A percentile compares a stretch with the other conserved stretches of the same genome.
These are phyloP conservation scores for Salix dunnii DNA, from an alignment of 345 rosid genomes.

Conservation along the genomic window DNA sequence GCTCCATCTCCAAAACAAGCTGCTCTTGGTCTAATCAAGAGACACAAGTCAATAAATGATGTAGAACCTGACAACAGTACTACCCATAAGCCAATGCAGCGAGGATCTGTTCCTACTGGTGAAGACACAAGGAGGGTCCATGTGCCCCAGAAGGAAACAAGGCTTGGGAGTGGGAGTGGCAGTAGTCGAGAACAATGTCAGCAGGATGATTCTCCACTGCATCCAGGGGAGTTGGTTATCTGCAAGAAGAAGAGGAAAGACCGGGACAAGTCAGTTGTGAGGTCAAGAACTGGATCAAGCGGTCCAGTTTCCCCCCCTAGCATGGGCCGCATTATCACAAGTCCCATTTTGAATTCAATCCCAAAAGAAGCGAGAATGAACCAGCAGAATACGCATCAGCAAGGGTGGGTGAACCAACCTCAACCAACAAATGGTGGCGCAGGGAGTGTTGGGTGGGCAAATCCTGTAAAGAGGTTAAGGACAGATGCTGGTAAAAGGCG, in stretches of 20 bases:
- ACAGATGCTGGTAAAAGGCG: slow-evolving; percentile 91
- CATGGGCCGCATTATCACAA: slow-evolving; percentile 56
- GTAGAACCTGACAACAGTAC: slow-evolving; percentile 53
- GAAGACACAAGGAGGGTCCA: slow-evolving; percentile 77
- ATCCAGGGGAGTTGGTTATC: slow-evolving; percentile 90
- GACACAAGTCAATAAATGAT: slow-evolving; percentile 51
- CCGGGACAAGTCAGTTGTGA: slow-evolving; percentile 67
- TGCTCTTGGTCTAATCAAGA: slow-evolving; percentile 57
- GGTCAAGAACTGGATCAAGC: slow-evolving; percentile 58
- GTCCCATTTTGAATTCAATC: slow-evolving; percentile 47
- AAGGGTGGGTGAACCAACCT: slow-evolving; percentile 70
- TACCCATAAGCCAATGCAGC: slow-evolving; percentile 53
- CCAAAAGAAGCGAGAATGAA: slow-evolving; percentile 50
- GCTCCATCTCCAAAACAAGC: slow-evolving; percentile 53
- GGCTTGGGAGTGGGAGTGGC: slow-evolving; percentile 50
- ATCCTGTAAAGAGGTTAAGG: slow-evolving; percentile 94
- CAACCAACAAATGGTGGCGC: slow-evolving; percentile 54
- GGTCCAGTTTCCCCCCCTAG: slow-evolving; percentile 80
- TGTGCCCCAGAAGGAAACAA: slow-evolving; percentile 64
- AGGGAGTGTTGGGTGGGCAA: slow-evolving; percentile 91
- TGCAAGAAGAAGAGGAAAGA: slow-evolving; percentile 99
- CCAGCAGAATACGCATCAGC: slow-evolving; percentile 51
- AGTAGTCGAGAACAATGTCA: slow-evolving; percentile 46
- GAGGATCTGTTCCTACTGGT: slow-evolving; percentile 29
- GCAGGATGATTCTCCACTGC: slow-evolving; percentile 69